Evolutionary conservation across 169 alveolate genomes (phyloP).

Genomic region (Plasmodium berghei): DNA sequence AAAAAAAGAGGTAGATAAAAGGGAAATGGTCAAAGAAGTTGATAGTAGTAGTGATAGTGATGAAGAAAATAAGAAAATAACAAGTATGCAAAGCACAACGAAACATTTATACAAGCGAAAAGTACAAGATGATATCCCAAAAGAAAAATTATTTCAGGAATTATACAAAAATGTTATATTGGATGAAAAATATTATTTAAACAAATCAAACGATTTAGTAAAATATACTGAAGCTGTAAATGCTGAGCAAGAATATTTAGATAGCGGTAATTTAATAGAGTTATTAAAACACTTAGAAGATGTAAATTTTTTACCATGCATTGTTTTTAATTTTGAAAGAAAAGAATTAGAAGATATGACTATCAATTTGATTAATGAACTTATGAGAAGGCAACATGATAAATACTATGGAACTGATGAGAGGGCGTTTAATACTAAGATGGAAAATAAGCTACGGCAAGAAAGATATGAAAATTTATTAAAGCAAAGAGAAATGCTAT

Average conservation of each 20-base stretch:
- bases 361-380: constrained; percentile 79
- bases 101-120: constrained; percentile 36
- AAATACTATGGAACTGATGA: constrained; percentile 91
- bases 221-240: constrained; percentile 76
- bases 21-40: too few relatives aligned
- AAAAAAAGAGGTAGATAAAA: neutral
- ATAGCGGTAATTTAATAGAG: constrained; percentile 80
- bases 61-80: neutral
- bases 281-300: constrained; percentile 86
- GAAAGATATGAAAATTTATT: constrained; percentile 86
- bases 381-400: constrained; percentile 87
- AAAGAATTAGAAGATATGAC: constrained; percentile 87
- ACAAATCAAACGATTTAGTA: constrained; percentile 58
- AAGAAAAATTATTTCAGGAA: constrained; percentile 47
- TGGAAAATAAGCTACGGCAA: constrained; percentile 86
- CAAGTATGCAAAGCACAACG: neutral
- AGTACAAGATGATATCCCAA: constrained; percentile 15
- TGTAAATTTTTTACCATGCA: constrained; percentile 89
- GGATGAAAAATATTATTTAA: constrained; percentile 34
- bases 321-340: constrained; percentile 90
- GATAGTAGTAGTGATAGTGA: neutral
- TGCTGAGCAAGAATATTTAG: constrained; percentile 78
- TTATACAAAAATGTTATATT: constrained; percentile 49
- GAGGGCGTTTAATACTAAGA: constrained; percentile 84
- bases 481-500: constrained; percentile 86